Evolutionary conservation across 1,139 yeast species (phyloP).

Genomic region (Geotrichum aggregatum): DNA sequence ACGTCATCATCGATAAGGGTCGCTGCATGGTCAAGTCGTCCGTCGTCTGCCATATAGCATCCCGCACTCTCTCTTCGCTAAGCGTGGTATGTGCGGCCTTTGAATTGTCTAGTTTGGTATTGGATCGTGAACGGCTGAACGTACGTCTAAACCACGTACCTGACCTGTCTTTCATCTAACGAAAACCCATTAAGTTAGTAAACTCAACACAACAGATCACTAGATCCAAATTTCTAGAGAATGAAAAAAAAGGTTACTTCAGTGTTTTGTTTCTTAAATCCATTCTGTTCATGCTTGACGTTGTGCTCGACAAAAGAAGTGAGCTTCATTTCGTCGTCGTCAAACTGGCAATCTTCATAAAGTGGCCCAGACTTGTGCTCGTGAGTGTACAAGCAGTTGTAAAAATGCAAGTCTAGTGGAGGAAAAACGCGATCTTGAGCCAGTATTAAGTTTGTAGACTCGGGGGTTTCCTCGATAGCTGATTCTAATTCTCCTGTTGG

Average conservation of each 20-base stretch:
- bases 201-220: too few relatives aligned
- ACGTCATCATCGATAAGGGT: too few relatives aligned
- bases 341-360: conserved; percentile 20
- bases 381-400: conserved; percentile 11
- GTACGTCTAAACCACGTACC: conserved; percentile 14
- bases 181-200: too few relatives aligned
- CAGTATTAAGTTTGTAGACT: conserved; percentile 2
- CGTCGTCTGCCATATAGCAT: conserved; percentile 9
- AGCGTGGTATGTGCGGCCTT: conserved; percentile 12
- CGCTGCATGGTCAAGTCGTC: conserved; percentile 2
- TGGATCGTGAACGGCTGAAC: conserved; percentile 9
- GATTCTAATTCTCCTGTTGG: not conserved
- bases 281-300: conserved; percentile 13
- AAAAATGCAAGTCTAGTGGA: conserved; percentile 12
- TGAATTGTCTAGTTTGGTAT: not conserved
- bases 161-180: not conserved
- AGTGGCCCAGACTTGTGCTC: conserved; percentile 19
- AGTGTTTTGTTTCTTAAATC: not conserved
- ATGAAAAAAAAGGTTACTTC: not conserved
- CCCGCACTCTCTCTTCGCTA: conserved; percentile 5
- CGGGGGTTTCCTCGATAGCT: not conserved
- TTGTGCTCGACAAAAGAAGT: conserved; percentile 15
- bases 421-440: conserved; percentile 16
- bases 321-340: conserved; percentile 21
- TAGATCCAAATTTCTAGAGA: too few relatives aligned